Evolutionary conservation across 2,329 filamentous ascomycete genomes (phyloP), one percentile per base, ranked within the genome.

Genomic region (Lachnellula subtilissima): DNA sequence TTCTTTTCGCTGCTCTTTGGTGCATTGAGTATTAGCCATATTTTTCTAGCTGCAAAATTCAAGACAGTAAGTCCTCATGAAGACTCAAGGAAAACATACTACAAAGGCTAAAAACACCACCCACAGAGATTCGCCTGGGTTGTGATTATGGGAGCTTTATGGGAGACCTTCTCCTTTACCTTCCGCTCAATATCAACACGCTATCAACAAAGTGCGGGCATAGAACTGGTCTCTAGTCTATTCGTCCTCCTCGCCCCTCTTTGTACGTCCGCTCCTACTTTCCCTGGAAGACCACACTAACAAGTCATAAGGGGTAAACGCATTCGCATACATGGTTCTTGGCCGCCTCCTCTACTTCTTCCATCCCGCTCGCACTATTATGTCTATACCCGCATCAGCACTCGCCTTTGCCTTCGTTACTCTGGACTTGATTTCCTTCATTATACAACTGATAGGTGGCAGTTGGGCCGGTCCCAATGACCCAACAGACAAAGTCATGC

Each of bases 341-440:
- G 61, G 60, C 7, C 58, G 62, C 14, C 64, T 69, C 57, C 58
- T 67, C 45, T 56, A 64, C 49, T 65, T 63, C 39, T 68, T 62
- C 53, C 51, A 74, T 32, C 73, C 73, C 2, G 66, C 69, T 15
- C 70, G 55, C 62, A 67, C 56, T 60, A 69, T 72, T 3, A 55
- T 60, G 36, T 39, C 52, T 4, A 59, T 74, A 32, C 40, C 50
- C 9, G 67, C 70, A 2, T 47, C 65, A 15, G 65, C 66, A 14
- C 67, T 79, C 50, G 72, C 75, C 15, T 69, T 71, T 28, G 58
- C 73, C 43, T 79, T 79, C 52, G 75, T 79, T 15, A 70, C 70
- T 61, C 68, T 76, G 47, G 76, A 78, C 55, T 62, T 78, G 28
- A 49, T 74, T 36, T 74, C 73, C 32, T 65, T 65, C 52, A 56